A percentile compares a stretch with the other conserved stretches of the same genome.
Conservation (phyloP, 805 yeast species). For the Lipomyces orientalis region DNA sequence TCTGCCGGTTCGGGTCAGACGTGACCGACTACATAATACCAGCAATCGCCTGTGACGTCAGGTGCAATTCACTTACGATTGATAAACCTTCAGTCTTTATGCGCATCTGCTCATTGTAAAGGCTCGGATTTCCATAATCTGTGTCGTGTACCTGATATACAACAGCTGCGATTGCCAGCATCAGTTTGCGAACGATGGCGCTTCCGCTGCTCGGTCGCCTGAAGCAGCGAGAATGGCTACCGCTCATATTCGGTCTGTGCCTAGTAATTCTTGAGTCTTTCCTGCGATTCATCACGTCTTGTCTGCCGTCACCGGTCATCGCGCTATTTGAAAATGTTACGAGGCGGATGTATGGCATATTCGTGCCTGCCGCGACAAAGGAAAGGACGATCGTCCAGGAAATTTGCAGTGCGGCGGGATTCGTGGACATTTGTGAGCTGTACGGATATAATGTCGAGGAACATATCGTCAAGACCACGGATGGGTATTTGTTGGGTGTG, state of each 20-base stretch:
- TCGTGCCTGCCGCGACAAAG: constrained; percentile 20
- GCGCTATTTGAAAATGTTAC: constrained; percentile 38
- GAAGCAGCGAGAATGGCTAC: constrained; percentile 45
- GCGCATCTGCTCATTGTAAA: no score
- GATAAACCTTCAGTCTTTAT: no score
- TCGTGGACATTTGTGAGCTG: constrained; percentile 68
- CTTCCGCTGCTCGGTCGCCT: constrained; percentile 46
- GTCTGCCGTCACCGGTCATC: constrained; percentile 43
- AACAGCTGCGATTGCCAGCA: background rate
- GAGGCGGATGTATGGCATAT: constrained; percentile 21
- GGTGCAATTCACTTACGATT: no score
- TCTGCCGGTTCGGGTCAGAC: no score
- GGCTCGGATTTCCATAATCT: background rate
- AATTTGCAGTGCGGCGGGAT: constrained; percentile 56
- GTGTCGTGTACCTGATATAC: background rate
- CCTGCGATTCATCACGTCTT: constrained; percentile 41
- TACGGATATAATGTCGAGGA: constrained; percentile 77
- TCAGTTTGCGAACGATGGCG: constrained; percentile 35
- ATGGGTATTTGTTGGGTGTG: constrained; percentile 24
- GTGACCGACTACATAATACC: no score
- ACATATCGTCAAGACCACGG: constrained; percentile 52
- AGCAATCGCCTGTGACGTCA: background rate
- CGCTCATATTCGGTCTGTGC: constrained; percentile 43
- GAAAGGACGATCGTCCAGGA: constrained; percentile 41
- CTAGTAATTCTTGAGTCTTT: constrained; percentile 44